phyloP scores from a whole-genome alignment of 805 yeast genomes.

The Starmerella geochares region DNA sequence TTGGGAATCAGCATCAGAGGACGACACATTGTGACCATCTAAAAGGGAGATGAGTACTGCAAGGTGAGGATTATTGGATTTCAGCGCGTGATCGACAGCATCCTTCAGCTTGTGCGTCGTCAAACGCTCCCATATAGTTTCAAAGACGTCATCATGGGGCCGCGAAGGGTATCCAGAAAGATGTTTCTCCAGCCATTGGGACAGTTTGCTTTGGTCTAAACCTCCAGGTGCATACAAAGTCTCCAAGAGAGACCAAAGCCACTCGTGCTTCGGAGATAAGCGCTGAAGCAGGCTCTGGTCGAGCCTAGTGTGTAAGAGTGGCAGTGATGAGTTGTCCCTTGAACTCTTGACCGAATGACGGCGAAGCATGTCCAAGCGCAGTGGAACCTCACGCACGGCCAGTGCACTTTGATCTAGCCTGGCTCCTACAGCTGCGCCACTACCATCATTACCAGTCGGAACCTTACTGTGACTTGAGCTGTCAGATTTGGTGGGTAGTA shows the following conservation, averaged over 20 bases:
- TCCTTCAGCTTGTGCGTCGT: slow-evolving; percentile 44
- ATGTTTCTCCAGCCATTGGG: slow-evolving; percentile 35
- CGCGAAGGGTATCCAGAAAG: slow-evolving; percentile 43
- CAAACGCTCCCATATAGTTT: slow-evolving; percentile 40
- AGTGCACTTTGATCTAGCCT: neutral
- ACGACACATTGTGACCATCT: slow-evolving; percentile 49
- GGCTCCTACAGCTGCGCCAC: neutral
- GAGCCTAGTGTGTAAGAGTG: slow-evolving; percentile 10
- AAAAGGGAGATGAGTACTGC: slow-evolving; percentile 58
- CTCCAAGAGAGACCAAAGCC: slow-evolving; percentile 13
- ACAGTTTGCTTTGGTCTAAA: neutral
- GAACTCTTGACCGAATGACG: neutral
- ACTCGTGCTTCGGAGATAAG: neutral
- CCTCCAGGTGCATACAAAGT: slow-evolving; percentile 4
- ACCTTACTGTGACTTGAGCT: too few species aligned
- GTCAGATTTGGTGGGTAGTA: neutral
- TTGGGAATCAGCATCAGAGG: slow-evolving; percentile 49
- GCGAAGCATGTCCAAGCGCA: neutral
- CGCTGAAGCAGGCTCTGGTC: slow-evolving; percentile 8
- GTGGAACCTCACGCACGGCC: neutral
- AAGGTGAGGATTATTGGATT: slow-evolving; percentile 56
- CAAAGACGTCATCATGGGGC: slow-evolving; percentile 30
- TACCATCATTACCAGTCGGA: neutral
- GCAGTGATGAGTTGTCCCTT: slow-evolving; percentile 12
- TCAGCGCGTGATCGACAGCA: slow-evolving; percentile 55